A percentile compares a stretch with the other conserved stretches of the same genome.
phyloP scores from a whole-genome alignment of 768 basidiomycete genomes.

The Royoungia palumana region DNA sequence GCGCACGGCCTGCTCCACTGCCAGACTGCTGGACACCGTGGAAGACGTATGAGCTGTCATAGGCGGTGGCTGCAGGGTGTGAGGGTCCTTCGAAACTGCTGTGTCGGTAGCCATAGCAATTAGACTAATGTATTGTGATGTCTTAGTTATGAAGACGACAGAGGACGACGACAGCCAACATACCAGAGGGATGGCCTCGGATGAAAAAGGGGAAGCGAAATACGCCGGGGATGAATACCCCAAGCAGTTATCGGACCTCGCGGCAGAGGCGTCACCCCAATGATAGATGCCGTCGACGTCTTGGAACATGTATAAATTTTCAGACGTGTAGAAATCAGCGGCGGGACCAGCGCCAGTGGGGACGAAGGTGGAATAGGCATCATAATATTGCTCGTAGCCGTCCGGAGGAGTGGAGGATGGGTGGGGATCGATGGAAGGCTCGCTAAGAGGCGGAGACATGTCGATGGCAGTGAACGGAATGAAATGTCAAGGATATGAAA shows the following conservation, averaged over 20 bases:
- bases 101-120: conserved; percentile 18
- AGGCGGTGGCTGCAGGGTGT: conserved; percentile 7
- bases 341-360: conserved; percentile 9
- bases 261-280: conserved; percentile 25
- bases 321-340: conserved; percentile 25
- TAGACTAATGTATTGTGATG: conserved; percentile 8
- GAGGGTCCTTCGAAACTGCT: conserved; percentile 12
- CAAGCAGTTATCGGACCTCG: conserved; percentile 25
- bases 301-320: conserved; percentile 29
- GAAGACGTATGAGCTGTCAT: conserved; percentile 20
- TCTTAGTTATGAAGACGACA: conserved; percentile 3
- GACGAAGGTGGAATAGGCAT: conserved; percentile 16
- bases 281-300: conserved; percentile 26
- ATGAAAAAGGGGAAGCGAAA: conserved; percentile 11
- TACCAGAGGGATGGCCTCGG: conserved; percentile 18
- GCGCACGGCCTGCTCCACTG: conserved; percentile 17
- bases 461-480: conserved; percentile 11
- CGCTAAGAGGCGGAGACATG: conserved; percentile 28
- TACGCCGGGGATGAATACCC: conserved; percentile 16
- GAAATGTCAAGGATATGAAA: conserved; percentile 26
- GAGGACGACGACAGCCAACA: conserved; percentile 4
- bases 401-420: conserved; percentile 9
- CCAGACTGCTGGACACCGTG: conserved; percentile 25
- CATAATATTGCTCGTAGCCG: conserved; percentile 23
- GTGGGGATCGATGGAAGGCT: conserved; percentile 17